Evolutionary conservation across 176 grass and related monocot species (phyloP).

Genomic region (Melocanna baccifera): DNA sequence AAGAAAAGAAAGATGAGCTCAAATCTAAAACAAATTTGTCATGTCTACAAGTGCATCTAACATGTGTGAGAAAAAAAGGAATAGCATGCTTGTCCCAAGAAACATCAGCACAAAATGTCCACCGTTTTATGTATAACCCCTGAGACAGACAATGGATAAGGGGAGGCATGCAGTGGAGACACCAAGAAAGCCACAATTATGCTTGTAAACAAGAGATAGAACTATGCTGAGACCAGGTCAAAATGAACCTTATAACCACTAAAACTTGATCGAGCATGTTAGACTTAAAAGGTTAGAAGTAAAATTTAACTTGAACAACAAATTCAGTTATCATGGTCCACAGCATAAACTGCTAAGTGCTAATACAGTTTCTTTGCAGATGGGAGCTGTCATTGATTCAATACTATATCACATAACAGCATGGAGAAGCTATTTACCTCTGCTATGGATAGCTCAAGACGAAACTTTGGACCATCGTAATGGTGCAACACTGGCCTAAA

Average conservation of each 20-base stretch:
- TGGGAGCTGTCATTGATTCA: neutral
- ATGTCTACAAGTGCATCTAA: neutral
- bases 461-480: conserved; percentile 95
- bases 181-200: neutral
- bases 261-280: neutral
- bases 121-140: neutral
- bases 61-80: neutral
- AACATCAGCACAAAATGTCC: neutral
- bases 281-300: neutral
- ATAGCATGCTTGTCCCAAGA: neutral
- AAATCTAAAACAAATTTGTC: neutral
- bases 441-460: conserved; percentile 92
- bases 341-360: neutral
- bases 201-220: neutral
- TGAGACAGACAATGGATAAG: neutral
- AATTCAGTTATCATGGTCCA: neutral
- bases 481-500: conserved; percentile 98
- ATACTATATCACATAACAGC: neutral
- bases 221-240: neutral
- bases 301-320: neutral
- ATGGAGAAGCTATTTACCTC: conserved; percentile 53
- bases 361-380: neutral
- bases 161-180: neutral
- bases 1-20: neutral
- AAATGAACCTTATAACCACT: neutral